phyloP scores from a whole-genome alignment of 768 basidiomycete species.

The Lactarius tabidus region DNA sequence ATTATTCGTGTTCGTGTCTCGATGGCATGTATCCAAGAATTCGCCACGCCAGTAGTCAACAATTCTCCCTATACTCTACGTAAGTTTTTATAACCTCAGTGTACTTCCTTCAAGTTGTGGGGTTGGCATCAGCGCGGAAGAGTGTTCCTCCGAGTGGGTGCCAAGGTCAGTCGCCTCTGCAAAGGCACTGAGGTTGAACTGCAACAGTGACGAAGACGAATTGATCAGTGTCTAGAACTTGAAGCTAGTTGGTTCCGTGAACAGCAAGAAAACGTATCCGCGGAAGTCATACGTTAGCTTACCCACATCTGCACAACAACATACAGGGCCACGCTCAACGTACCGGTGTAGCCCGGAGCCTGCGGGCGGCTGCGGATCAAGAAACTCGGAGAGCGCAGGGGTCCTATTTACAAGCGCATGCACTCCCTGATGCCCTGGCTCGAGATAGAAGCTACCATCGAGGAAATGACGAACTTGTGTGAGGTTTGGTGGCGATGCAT shows the following conservation, averaged over 20 bases:
- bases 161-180: constrained; percentile 41
- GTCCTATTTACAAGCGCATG: constrained; percentile 37
- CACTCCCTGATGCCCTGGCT: not conserved
- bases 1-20: no score
- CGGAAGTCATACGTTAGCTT: not conserved
- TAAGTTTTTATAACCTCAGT: not conserved
- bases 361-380: constrained; percentile 41
- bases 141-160: constrained; percentile 47
- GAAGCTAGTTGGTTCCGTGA: constrained; percentile 42
- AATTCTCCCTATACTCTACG: no score
- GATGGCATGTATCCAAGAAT: no score
- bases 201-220: not conserved
- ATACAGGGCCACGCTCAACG: no score
- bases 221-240: constrained; percentile 34
- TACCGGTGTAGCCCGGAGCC: constrained; percentile 44
- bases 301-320: not conserved
- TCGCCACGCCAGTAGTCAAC: no score
- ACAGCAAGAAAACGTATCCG: constrained; percentile 49
- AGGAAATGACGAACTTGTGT: constrained; percentile 14
- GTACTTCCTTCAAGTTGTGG: not conserved
- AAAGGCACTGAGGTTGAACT: constrained; percentile 45
- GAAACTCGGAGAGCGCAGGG: constrained; percentile 40
- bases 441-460: constrained; percentile 6
- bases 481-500: constrained; percentile 2
- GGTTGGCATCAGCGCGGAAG: constrained; percentile 36